Base-by-base conservation (phyloP, 2,329 filamentous ascomycete genomes). In the Fusarium euwallaceae region DNA sequence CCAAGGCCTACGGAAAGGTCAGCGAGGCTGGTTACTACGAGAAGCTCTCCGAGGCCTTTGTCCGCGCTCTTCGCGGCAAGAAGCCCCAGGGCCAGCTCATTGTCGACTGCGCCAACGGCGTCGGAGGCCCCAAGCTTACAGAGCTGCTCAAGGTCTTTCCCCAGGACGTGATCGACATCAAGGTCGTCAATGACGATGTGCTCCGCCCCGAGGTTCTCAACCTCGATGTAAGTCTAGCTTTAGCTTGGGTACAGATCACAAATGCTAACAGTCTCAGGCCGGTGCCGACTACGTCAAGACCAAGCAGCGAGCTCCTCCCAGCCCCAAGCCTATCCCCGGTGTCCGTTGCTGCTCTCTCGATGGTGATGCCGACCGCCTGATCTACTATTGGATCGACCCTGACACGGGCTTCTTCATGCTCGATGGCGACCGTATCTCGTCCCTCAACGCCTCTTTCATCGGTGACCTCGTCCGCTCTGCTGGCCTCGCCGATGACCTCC, bases 251-350 rank as follows among this genome's bases (percentile, higher is more conserved):
- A 2, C 22, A 53, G 61, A 6, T 51, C n/a, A 16, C 64, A 64
- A 69, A 39, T 59, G 64, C 61, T 72, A 39, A 75, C 55, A 17
- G 45, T 59, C 39, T 20, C 12, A 97, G 91, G 97, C 94, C 81
- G 97, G 97, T 83, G 97, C 97, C 80, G 97, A 99, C 84, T 98
- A 91, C 78, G 97, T 99, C 84, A 99, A 99, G 87, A 98, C 97
- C 20, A 95, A 95, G 85, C 97, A 99, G 86, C 92, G 95, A 74
- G 94, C 95, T 69, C 97, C 97, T 61, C 93, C 93, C 48, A 92
- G 87, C 34, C 96, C 95, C 64, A 95, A 95, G 82, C 93, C 94
- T 51, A 88, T 91, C 36, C 88, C 91, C 2, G 91, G 93, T 65
- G 92, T 93, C 73, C 93, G 97, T 69, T 96, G 92, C 88, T 96